These are phyloP conservation scores for Adansonia grandidieri DNA, from an alignment of 441 rosid genomes.

Conservation along the genomic window DNA sequence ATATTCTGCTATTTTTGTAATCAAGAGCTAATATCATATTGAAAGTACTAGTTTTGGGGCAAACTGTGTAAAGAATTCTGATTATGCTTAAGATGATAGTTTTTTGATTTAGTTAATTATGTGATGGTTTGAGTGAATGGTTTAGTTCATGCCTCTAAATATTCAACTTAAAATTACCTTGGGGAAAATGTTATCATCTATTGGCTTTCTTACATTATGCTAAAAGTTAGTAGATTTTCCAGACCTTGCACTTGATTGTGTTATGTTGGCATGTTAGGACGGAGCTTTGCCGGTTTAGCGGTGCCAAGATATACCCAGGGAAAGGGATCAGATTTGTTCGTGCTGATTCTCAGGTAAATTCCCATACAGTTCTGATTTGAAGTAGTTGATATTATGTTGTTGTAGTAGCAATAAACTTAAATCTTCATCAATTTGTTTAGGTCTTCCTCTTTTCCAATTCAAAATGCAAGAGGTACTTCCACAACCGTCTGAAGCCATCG, in stretches of 20 bases:
- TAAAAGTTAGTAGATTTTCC: neutral
- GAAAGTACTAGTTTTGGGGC: neutral
- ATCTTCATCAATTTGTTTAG: slow-evolving; percentile 33
- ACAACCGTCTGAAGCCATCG: slow-evolving; percentile 86
- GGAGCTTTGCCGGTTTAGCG: no score
- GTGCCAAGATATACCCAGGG: slow-evolving; percentile 54
- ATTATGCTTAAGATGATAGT: neutral
- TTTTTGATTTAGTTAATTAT: neutral
- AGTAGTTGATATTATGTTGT: neutral
- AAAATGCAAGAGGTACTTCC: slow-evolving; percentile 88
- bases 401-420: neutral
- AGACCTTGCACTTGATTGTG: neutral
- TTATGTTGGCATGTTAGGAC: neutral
- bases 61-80: neutral
- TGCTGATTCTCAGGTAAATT: slow-evolving; percentile 74
- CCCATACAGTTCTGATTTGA: neutral
- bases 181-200: neutral
- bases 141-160: neutral
- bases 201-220: neutral
- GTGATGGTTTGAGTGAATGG: neutral
- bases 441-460: slow-evolving; percentile 86
- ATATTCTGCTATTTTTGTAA: neutral
- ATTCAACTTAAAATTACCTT: neutral
- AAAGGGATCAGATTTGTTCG: slow-evolving; percentile 80
- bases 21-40: neutral